Base-by-base conservation (phyloP, 2,329 filamentous ascomycete species). In the Hymenoscyphus repandus region DNA sequence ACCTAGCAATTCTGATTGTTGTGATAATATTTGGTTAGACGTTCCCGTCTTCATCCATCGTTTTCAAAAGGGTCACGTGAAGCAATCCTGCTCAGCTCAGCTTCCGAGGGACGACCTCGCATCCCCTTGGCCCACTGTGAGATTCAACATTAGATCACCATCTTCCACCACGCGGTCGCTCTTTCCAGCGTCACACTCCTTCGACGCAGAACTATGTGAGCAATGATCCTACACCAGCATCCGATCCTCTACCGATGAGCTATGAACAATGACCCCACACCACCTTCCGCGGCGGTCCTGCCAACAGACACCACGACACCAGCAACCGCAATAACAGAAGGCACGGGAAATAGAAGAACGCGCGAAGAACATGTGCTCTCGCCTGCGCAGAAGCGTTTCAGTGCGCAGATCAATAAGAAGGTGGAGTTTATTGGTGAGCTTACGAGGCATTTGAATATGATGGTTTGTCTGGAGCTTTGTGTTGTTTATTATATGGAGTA, bases 401-500 rank as follows among this genome's bases (percentile, higher is more conserved):
- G 53, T 69, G 70, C 53, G 60, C 76, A 63, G 51, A 63, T 69
- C 51, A 82, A 77, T 67, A 84, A 83, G 72, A 68, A 64, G 55
- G 53, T 61, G 44, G 66, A 79, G 56, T 82, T 85, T 63, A 68
- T 84, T 59, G 78, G 74, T 37, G 76, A 82, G 58, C 71, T 86
- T 53, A 76, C 83, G 58, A 72, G 73, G 61, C 79, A 75, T 54
- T 70, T 86, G 52, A 83, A 87, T 69, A 75, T 78, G 60, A 62
- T 85, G 41, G 76, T 85, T 44, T 83, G 82, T 65, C 78, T 77
- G 37, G 81, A 86, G 70, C 70, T 86, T 50, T 83, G 79, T 61
- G 74, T 77, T 39, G 60, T 86, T 59, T 87, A 87, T 65, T 86
- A 86, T 65, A 81, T 86, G 77, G 83, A 87, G 83, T 86, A 72